Evolutionary conservation across 116 monocot species (phyloP), one percentile per base, ranked within the genome.

Genomic region (Zostera marina): DNA sequence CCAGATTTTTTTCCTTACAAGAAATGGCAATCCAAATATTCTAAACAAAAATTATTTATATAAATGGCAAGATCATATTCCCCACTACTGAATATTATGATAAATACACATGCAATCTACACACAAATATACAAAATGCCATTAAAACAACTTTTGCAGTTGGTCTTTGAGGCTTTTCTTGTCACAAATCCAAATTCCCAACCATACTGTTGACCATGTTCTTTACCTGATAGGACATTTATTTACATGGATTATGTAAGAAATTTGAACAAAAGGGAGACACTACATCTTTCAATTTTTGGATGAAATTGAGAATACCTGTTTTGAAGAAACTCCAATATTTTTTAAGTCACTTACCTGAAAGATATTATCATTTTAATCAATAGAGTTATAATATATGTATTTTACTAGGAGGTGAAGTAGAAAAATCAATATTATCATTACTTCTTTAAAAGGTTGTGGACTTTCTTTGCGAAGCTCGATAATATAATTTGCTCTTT

Each of bases 331-430:
- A 39, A 81, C 67, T 16, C 76, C 70, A 41, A 81, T 23, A 7
- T 22, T 52, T 67, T 20, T 81, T 17, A 81, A 43, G 61, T 81
- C 76, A 56, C 67, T 57, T 13, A 81, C 40, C 81, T 81, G 76
- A 8, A 60, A 60, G 26, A 9, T 5, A 45, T 53, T 22, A 11
- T 22, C 53, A 23, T 5, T 23, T 53, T 0, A 21, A 53, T 21
- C 23, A 21, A 22, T 5, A 4, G 23, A 19, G 12, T 5, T 11
- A 11, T 53, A 25, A 53, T 53, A 6, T 14, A 45, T 45, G 10
- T 14, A 3, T 45, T 9, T 11, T 45, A 1, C 3, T 49, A 16
- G 9, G 9, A 17, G 19, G 8, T 49, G 20, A 16, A 49, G 2
- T 17, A 17, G 15, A 8, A 19, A 49, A 15, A 49, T 49, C 5